Conservation (phyloP, 257 asterid genomes). For the Jacaranda copaia region DNA sequence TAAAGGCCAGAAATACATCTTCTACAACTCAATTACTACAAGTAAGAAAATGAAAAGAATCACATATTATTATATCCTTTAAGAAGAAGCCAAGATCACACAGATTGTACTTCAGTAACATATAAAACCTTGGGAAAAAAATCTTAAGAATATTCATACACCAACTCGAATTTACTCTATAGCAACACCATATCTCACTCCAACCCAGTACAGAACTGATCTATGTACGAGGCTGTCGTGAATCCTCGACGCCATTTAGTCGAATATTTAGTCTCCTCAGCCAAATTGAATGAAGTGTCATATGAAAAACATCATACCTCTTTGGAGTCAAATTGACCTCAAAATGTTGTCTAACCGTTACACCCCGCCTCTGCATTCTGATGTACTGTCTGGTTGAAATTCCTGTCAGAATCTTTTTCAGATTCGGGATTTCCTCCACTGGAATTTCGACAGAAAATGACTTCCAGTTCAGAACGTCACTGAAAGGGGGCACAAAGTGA, state of each 20-base stretch:
- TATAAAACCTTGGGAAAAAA: conserved; percentile 8
- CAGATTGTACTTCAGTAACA: not conserved
- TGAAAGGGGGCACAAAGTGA: conserved; percentile 71
- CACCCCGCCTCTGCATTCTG: conserved; percentile 78
- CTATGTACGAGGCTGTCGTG: conserved; percentile 21
- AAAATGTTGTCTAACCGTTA: conserved; percentile 67
- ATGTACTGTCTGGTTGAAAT: conserved; percentile 73
- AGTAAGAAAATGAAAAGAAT: conserved; percentile 8
- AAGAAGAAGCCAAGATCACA: not conserved
- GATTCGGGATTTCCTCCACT: conserved; percentile 59
- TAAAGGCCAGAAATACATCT: too few species aligned
- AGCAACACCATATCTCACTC: conserved; percentile 2
- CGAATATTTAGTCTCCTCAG: conserved; percentile 69
- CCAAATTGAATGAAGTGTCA: conserved; percentile 94
- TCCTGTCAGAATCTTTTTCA: conserved; percentile 64
- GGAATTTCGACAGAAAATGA: conserved; percentile 59
- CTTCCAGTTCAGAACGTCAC: conserved; percentile 79
- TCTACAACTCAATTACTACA: not conserved
- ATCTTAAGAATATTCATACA: not conserved
- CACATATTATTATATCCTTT: not conserved
- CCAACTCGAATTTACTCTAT: not conserved
- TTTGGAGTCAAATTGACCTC: conserved; percentile 72
- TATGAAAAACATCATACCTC: conserved; percentile 83
- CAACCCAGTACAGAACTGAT: not conserved
- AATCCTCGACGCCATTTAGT: conserved; percentile 52